Conservation (phyloP, 2,329 filamentous ascomycete genomes). For the Neodidymelliopsis sp. region DNA sequence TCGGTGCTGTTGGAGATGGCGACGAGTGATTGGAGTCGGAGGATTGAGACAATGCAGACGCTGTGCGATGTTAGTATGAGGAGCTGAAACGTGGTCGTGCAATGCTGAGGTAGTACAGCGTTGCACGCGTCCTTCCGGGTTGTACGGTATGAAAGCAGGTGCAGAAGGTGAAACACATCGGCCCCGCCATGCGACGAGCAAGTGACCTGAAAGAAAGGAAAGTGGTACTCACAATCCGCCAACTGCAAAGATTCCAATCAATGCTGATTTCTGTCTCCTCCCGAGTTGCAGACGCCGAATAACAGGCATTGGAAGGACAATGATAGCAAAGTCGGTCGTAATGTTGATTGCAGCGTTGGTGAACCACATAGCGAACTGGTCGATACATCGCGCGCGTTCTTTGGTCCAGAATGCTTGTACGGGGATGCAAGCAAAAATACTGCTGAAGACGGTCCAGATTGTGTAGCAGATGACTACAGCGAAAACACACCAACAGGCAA, state of each 20-base stretch:
- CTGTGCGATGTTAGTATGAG: constrained; percentile 24
- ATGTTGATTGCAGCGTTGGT: constrained; percentile 45
- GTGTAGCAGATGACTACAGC: constrained; percentile 36
- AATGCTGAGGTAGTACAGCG: neutral
- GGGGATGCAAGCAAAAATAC: constrained; percentile 44
- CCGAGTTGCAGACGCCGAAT: constrained; percentile 46
- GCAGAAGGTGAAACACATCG: constrained; percentile 9
- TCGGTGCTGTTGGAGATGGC: constrained; percentile 41
- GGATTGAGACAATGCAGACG: constrained; percentile 46
- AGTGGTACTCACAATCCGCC: constrained; percentile 49
- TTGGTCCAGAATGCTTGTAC: constrained; percentile 45
- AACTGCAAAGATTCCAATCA: constrained; percentile 49
- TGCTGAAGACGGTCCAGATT: constrained; percentile 42
- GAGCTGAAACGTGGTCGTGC: neutral
- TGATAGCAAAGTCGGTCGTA: constrained; percentile 42
- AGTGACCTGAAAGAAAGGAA: neutral
- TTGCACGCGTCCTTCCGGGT: neutral
- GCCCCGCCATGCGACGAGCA: constrained; percentile 3
- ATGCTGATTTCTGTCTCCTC: constrained; percentile 44
- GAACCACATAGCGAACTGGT: constrained; percentile 43
- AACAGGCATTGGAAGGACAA: constrained; percentile 46
- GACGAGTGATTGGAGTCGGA: constrained; percentile 44
- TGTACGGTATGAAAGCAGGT: constrained; percentile 13
- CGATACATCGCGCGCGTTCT: constrained; percentile 39
- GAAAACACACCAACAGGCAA: constrained; percentile 34